Base-by-base conservation (phyloP, 768 basidiomycete species). In the Termitomyces sp. region DNA sequence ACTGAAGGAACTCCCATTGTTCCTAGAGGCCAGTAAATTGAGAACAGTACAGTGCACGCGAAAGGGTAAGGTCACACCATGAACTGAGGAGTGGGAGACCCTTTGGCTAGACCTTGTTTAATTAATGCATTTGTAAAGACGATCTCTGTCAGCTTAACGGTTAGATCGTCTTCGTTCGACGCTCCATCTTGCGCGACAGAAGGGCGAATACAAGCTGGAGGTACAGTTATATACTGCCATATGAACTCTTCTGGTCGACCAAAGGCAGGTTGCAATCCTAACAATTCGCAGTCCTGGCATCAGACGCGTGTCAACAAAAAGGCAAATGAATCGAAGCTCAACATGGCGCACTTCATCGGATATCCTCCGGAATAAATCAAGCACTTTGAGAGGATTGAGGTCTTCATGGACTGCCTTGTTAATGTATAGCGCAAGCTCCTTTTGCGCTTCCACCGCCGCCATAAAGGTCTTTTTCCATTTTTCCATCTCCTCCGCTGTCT, bases 141-240 rank as follows among this genome's bases (percentile, higher is more conserved):
- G 50, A 99, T 98, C 70, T 99, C 97, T 9, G 93, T 90, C 12
- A 99, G 82, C 66, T 98, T 99, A 58, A 96, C 93, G 0, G 97
- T 98, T 32, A 99, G 77, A 69, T 99, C 97, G 62, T 99, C 97
- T 73, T 99, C 97, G 62, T 97, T 99, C 24, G 93, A 97, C 38
- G 96, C 96, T 5, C 93, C 94, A 64, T 99, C 97, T 70, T 98
- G 97, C 0, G 91, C 88, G 1, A 99, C 97, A 3, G 94, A 97
- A 0, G 97, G 97, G 45, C 97, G 84, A 53, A 99, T 99, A 66
- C 93, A 95, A 19, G 97, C 93, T 0, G 97, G 97, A 40, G 97
- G 97, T 30, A 99, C 97, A 22, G 94, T 96, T 14, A 99, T 83
- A 69, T 98, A 99, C 70, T 98, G 96, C 96, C 97, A 99, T 50